These are phyloP conservation scores for Agroathelia rolfsii DNA, from an alignment of 1,284 basidiomycete species.

Conservation along the genomic window DNA sequence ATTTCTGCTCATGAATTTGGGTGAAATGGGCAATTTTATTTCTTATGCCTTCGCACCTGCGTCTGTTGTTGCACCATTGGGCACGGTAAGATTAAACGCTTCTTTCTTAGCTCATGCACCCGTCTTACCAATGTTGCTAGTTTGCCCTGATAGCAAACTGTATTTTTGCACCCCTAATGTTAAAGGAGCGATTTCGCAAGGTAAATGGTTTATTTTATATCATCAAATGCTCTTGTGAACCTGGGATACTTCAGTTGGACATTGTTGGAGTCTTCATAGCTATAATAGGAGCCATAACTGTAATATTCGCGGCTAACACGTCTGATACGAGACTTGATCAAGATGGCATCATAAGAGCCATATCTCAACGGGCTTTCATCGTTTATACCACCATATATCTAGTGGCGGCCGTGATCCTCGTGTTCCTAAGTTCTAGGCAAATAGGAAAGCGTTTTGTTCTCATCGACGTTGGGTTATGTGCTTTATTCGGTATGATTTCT, in stretches of 20 bases:
- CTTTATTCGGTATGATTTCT: conserved; percentile 59
- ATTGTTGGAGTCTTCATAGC: conserved; percentile 82
- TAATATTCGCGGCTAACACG: conserved; percentile 76
- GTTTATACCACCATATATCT: conserved; percentile 62
- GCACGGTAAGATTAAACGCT: conserved; percentile 56
- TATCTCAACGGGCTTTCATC: conserved; percentile 64
- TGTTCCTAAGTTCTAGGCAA: conserved; percentile 47
- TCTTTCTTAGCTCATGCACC: conserved; percentile 6
- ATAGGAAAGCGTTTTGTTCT: conserved; percentile 65
- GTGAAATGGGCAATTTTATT: conserved; percentile 77
- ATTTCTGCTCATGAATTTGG: conserved; percentile 82
- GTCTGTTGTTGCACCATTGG: conserved; percentile 89
- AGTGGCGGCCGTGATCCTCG: conserved; percentile 44
- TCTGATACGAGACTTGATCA: conserved; percentile 65
- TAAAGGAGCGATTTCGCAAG: conserved; percentile 70
- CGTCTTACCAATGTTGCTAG: conserved; percentile 25
- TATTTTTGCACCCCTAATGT: conserved; percentile 82
- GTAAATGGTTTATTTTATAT: conserved; percentile 23
- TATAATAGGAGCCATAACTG: conserved; percentile 79
- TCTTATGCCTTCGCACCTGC: conserved; percentile 87
- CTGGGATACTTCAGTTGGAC: conserved; percentile 43
- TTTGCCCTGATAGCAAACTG: conserved; percentile 92
- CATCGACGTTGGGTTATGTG: conserved; percentile 84
- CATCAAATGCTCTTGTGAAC: conserved; percentile 10
- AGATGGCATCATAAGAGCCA: conserved; percentile 57